Base-by-base conservation (phyloP, 1,284 basidiomycete genomes). In the Ustilago vetiveriae region DNA sequence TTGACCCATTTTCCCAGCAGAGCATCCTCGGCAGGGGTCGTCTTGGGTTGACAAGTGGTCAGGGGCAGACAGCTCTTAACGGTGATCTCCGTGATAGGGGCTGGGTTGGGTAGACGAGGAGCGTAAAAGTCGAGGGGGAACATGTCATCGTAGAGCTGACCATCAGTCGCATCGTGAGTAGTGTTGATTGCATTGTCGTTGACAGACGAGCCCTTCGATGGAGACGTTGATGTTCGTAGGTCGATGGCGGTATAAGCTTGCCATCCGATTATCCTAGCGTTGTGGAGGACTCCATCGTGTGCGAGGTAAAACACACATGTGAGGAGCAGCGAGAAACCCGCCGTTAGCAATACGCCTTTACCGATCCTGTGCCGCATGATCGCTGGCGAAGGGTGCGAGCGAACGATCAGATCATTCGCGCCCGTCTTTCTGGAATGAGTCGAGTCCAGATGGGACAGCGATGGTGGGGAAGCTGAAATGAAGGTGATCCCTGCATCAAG, bases 1-100 rank as follows among this genome's bases (percentile, higher is more conserved):
- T 89, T 87, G 1, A 95, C 92, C 93, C 93, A 95, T 76, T 89
- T 90, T 0, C 92, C 92, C 71, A 89, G 89, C 48, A 88, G 85
- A 5, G 89, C 88, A 78, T 94, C 91, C 30, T 89, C 82, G 67
- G 90, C 90, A 9, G 86, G 85, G 0, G 88, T 91, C 0, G 89
- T 86, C 4, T 85, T 80, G 0, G 93, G 92, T 1, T 84, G 82
- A 79, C 94, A 95, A 11, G 84, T 83, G 36, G 88, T 81, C 6
- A 84, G 81, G 23, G 92, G 82, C 46, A 89, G 83, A 75, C 92
- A 95, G n/a, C 86, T 84, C 1, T 86, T 85, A 57, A 93, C 84
- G 1, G 87, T 84, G 38, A 94, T 89, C 82, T 93, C 91, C 27
- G 92, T 91, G n/a, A 78, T 43, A 2, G 75, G 73, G 1, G 68